Evolutionary conservation across 2,329 filamentous ascomycete species (phyloP).

Genomic region (Mycosphaerella sp.): DNA sequence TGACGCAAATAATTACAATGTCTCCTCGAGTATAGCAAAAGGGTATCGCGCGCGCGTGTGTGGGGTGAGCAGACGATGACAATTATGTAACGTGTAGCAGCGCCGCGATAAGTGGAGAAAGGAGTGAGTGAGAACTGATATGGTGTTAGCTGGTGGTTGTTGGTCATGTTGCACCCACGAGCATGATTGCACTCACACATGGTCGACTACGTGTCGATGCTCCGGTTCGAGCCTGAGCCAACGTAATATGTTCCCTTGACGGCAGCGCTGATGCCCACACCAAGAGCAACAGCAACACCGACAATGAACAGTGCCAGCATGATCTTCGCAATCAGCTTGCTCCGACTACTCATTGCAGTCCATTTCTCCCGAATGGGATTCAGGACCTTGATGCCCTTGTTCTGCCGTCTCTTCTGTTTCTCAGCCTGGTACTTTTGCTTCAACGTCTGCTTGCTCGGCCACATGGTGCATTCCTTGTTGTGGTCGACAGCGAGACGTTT

Average conservation of each 20-base stretch:
- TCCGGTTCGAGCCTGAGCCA: conserved; percentile 29
- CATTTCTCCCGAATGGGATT: conserved; percentile 30
- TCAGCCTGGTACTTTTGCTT: conserved; percentile 37
- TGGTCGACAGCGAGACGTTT: conserved; percentile 39
- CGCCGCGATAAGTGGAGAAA: not conserved
- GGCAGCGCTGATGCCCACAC: conserved; percentile 44
- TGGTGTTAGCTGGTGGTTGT: not conserved
- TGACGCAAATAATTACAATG: conserved; percentile 1
- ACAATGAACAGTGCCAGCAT: conserved; percentile 41
- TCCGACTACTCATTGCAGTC: conserved; percentile 38
- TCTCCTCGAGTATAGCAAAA: not conserved
- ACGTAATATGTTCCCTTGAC: conserved; percentile 45
- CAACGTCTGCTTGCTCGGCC: conserved; percentile 45
- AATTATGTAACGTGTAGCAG: not conserved
- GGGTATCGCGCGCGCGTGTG: not conserved
- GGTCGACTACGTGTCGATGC: conserved; percentile 8
- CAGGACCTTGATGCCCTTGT: conserved; percentile 33
- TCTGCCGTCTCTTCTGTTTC: conserved; percentile 30
- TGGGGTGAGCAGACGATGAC: not conserved
- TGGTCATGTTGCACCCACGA: too few relatives aligned
- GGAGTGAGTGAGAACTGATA: not conserved
- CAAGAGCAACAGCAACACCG: conserved; percentile 43
- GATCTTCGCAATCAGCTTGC: conserved; percentile 42
- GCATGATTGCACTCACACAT: not conserved
- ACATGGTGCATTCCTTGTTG: conserved; percentile 47